Evolutionary conservation across 2,329 filamentous ascomycete species (phyloP), one percentile per base, ranked within the genome.

Genomic region (Fusarium sublunatum): DNA sequence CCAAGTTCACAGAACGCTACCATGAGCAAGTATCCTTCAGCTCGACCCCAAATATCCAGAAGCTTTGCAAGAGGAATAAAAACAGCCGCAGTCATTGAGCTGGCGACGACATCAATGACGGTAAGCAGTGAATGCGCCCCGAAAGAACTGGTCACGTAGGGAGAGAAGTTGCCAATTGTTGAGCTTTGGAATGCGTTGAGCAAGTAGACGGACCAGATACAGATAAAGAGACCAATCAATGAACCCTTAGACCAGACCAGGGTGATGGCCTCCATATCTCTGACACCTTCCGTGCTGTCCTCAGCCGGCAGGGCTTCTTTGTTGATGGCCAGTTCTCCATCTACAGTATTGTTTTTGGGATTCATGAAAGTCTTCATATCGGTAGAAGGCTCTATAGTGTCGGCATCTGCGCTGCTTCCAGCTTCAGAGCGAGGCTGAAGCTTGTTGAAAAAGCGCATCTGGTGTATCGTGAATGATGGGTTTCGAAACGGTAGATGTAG

Each of bases 111-210:
- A 34, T 79, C 76, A 40, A 85, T 82, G 26, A 83, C 78, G 2
- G 81, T 78, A 11, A 85, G 71, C 3, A 86, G 76, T 4, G 83
- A 85, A 66, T 88, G 85, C 1, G 76, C 72, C 29, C 78, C 71
- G 48, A 82, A 88, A 22, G 75, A 76, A 61, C 80, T 84, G 3
- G 82, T 82, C 13, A 80, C 78, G 59, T 77, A 84, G 1, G 82
- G 77, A 4, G 74, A 68, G 39, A 84, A 63, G 64, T 73, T 81
- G 35, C 56, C 64, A 0, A 78, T 63, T 9, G 83, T 79, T 6
- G 77, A 76, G n/a, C 73, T 74, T 53, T 82, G 78, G 32, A 85
- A 75, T 6, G 78, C 80, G 41, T 84, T 81, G 67, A 82, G 76
- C 39, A 85, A 78, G 69, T 81, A 81, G 34, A 85, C 74, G 1